Evolutionary conservation across 31 red algal genomes (phyloP).

Genomic region (Odonthalia washingtoniensis): DNA sequence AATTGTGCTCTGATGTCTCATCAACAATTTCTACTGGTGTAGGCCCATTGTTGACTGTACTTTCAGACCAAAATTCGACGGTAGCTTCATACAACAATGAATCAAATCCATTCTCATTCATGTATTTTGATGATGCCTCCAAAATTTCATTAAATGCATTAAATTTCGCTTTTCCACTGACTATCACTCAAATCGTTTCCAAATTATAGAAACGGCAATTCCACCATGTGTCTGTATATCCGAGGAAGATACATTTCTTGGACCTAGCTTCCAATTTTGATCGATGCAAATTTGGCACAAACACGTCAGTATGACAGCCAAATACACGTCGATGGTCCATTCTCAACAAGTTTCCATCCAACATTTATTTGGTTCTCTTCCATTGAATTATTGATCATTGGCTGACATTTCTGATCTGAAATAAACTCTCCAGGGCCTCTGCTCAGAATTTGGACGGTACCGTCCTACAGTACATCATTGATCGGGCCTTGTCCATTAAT

Average conservation of each 20-base stretch:
- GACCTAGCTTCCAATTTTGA: not conserved
- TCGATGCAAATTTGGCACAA: not conserved
- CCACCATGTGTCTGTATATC: not conserved
- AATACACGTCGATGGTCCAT: not conserved
- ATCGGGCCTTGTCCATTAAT: not conserved
- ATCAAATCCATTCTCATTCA: not conserved
- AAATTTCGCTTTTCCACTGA: not conserved
- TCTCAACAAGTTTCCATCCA: not conserved
- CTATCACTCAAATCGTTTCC: not conserved
- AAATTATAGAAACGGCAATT: not conserved
- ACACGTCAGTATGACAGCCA: not conserved
- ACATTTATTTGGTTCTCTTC: not conserved
- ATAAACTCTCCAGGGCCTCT: not conserved
- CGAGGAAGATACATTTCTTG: slow-evolving; percentile 3
- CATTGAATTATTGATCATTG: not conserved
- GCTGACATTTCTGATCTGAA: not conserved
- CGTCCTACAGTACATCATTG: not conserved
- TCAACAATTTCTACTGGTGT: not conserved
- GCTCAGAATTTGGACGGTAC: not conserved
- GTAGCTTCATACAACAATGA: not conserved
- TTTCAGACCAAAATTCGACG: no score
- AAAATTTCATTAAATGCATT: not conserved
- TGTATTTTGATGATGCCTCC: not conserved
- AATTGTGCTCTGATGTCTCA: not conserved
- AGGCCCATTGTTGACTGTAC: not conserved